A percentile compares a stretch with the other conserved stretches of the same genome.
These are phyloP conservation scores for Cordyceps pruinosa DNA, from an alignment of 2,329 filamentous ascomycete species.

Conservation along the genomic window DNA sequence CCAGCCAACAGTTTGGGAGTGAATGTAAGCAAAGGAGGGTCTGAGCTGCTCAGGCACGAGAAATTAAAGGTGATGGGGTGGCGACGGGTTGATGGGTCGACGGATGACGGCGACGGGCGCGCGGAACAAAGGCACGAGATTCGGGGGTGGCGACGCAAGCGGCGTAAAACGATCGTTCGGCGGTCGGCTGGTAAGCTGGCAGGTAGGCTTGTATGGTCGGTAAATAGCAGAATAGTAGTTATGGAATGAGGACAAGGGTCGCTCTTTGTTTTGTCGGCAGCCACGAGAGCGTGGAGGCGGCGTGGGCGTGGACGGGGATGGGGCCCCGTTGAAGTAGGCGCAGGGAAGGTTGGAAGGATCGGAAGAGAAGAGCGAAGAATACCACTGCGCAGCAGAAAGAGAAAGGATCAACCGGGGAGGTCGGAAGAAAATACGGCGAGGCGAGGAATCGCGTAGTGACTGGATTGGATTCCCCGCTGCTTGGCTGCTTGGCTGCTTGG, in stretches of 20 bases:
- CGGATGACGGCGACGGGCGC: background rate
- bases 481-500: background rate
- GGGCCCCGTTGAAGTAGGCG: background rate
- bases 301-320: background rate
- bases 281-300: background rate
- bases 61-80: conserved; percentile 1
- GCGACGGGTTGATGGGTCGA: background rate
- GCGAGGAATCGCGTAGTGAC: background rate
- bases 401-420: background rate
- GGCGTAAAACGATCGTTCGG: background rate
- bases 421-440: no score
- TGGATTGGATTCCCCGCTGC: background rate
- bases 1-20: conserved; percentile 4
- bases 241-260: background rate
- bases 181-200: background rate
- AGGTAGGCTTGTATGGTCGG: no score
- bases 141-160: background rate
- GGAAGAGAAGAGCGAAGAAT: background rate
- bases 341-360: background rate
- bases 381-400: background rate
- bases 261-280: background rate
- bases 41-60: background rate
- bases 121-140: background rate
- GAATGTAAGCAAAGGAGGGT: conserved; percentile 4
- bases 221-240: no score